phyloP scores from a whole-genome alignment of 441 rosid genomes.

The Pelargonium citronellum region DNA sequence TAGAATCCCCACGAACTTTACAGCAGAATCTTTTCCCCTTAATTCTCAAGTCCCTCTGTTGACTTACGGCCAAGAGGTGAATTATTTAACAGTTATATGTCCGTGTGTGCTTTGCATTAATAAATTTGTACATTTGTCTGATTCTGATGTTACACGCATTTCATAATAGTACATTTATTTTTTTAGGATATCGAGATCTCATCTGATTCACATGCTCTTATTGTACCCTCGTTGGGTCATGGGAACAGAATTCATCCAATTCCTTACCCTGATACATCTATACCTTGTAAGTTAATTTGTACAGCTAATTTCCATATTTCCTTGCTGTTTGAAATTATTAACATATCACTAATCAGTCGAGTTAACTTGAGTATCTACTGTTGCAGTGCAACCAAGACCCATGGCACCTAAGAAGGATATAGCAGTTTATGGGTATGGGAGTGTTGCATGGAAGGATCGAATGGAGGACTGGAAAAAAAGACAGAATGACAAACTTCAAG shows the following conservation, averaged over 20 bases:
- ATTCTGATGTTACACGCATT: neutral
- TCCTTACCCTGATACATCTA: slow-evolving; percentile 44
- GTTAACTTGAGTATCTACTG: slow-evolving; percentile 18
- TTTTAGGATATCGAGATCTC: slow-evolving; percentile 53
- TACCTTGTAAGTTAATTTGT: slow-evolving; percentile 40
- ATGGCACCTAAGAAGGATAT: slow-evolving; percentile 87
- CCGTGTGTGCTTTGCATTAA: slow-evolving; percentile 7
- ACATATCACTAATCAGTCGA: neutral
- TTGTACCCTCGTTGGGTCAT: slow-evolving; percentile 46
- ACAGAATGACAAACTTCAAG: slow-evolving; percentile 76
- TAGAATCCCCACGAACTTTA: slow-evolving; percentile 38
- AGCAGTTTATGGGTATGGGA: slow-evolving; percentile 90
- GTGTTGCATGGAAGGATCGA: slow-evolving; percentile 89
- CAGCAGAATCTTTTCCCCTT: slow-evolving; percentile 40
- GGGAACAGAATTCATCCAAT: slow-evolving; percentile 49
- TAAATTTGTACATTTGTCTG: neutral
- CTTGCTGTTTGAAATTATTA: neutral
- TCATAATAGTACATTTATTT: slow-evolving; percentile 3
- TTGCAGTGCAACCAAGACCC: slow-evolving; percentile 68
- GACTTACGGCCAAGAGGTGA: slow-evolving; percentile 59
- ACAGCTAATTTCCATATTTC: neutral
- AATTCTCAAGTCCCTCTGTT: slow-evolving; percentile 48
- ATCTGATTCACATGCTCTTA: slow-evolving; percentile 59
- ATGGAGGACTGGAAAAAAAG: slow-evolving; percentile 92
- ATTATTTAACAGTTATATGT: slow-evolving; percentile 14